A percentile compares a stretch with the other conserved stretches of the same genome.
These are phyloP conservation scores for Eucommia ulmoides DNA, from an alignment of 257 asterid genomes.

Conservation along the genomic window DNA sequence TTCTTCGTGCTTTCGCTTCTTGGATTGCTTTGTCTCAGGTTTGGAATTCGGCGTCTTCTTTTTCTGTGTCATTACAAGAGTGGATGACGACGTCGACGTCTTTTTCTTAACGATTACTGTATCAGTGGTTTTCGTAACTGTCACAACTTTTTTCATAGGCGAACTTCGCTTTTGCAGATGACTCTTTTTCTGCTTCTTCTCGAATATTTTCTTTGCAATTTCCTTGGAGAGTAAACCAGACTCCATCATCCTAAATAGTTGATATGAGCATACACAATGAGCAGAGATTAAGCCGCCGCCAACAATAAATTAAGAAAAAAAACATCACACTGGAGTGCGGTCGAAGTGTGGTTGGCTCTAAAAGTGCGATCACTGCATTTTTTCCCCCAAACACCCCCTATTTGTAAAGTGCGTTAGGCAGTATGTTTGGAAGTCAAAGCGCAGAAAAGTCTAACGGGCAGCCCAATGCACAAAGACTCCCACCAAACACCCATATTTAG, in stretches of 20 bases:
- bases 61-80: conserved; percentile 18
- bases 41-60: conserved; percentile 37
- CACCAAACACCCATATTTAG: too few species aligned
- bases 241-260: conserved; percentile 82
- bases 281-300: too few species aligned
- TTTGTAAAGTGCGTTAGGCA: too few species aligned
- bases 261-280: too few species aligned
- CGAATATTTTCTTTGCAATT: conserved; percentile 55
- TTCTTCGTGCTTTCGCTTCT: conserved; percentile 40
- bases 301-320: too few species aligned
- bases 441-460: too few species aligned
- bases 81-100: conserved; percentile 16
- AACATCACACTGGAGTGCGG: neutral
- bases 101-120: conserved; percentile 24
- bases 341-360: neutral
- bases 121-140: conserved; percentile 34
- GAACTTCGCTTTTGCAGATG: conserved; percentile 55
- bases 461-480: too few species aligned
- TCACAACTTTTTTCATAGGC: conserved; percentile 46
- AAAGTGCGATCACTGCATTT: neutral
- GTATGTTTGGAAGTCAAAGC: too few species aligned
- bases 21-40: conserved; percentile 26
- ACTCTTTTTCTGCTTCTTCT: conserved; percentile 45
- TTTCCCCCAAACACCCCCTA: too few species aligned
- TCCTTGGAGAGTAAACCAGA: conserved; percentile 76